These are phyloP conservation scores for Ceratocystis eucalypticola DNA, from an alignment of 2,329 filamentous ascomycete genomes.

Conservation along the genomic window DNA sequence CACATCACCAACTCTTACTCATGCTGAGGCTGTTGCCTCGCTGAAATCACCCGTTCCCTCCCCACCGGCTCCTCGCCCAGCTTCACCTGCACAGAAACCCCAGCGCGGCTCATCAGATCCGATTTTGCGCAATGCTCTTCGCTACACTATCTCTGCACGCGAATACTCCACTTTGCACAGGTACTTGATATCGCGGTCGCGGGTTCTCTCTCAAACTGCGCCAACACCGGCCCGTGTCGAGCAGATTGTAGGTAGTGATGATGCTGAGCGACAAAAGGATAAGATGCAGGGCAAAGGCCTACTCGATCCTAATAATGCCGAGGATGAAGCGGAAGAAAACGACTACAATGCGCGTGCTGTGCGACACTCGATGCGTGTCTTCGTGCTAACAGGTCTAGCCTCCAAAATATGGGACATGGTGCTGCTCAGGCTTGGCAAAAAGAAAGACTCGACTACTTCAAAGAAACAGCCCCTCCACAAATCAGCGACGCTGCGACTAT, in stretches of 20 bases:
- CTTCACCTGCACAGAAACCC: conserved; percentile 1
- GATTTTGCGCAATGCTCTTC: conserved; percentile 69
- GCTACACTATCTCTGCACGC: conserved; percentile 71
- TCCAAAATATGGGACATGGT: conserved; percentile 50
- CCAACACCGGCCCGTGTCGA: conserved; percentile 44
- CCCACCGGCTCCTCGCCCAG: conserved; percentile 8
- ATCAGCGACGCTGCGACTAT: conserved; percentile 61
- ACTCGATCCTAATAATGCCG: conserved; percentile 24
- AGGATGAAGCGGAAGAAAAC: conserved; percentile 32
- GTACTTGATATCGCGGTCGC: conserved; percentile 64
- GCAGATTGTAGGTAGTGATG: conserved; percentile 23
- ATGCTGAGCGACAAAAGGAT: conserved; percentile 1
- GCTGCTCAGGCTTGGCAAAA: conserved; percentile 33
- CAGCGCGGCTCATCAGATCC: conserved; percentile 38
- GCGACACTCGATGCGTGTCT: conserved; percentile 34
- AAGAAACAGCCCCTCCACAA: conserved; percentile 44
- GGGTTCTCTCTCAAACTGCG: conserved; percentile 39
- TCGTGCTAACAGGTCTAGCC: conserved; percentile 40
- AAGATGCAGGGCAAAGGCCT: conserved; percentile 15
- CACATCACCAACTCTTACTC: conserved; percentile 8
- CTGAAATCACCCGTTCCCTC: not conserved
- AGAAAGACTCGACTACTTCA: conserved; percentile 28
- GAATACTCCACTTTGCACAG: conserved; percentile 79
- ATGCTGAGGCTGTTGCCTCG: conserved; percentile 11
- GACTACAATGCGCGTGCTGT: conserved; percentile 59